A percentile compares a stretch with the other conserved stretches of the same genome.
Conservation (phyloP, 257 asterid species). For the Rehmannia glutinosa region DNA sequence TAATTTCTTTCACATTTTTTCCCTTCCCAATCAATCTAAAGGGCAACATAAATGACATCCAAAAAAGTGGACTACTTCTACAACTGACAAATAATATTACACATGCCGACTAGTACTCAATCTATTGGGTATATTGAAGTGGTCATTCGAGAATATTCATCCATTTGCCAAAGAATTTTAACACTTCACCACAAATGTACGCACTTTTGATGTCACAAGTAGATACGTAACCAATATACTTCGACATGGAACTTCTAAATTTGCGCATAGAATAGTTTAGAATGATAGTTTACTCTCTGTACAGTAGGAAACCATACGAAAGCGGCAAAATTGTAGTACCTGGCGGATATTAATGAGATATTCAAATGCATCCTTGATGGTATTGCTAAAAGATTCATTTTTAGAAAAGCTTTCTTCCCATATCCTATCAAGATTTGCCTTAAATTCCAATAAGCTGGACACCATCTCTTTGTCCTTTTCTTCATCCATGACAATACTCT, state of each 20-base stretch:
- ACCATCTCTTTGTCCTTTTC: conserved; percentile 99
- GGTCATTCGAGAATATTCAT: no score
- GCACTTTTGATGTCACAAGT: neutral
- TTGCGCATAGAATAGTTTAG: neutral
- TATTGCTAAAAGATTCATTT: conserved; percentile 87
- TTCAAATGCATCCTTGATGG: conserved; percentile 95
- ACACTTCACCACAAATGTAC: no score
- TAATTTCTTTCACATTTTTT: no score
- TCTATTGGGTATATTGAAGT: no score
- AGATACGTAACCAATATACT: neutral
- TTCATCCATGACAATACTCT: conserved; percentile 84
- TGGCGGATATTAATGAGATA: conserved; percentile 92
- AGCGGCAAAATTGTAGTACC: conserved; percentile 38
- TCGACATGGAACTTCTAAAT: neutral
- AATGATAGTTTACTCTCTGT: neutral
- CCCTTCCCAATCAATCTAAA: no score
- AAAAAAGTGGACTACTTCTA: no score
- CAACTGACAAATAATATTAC: no score
- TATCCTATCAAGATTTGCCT: conserved; percentile 78
- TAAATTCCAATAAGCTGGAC: conserved; percentile 76
- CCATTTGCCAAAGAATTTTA: no score
- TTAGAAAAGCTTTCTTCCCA: conserved; percentile 88
- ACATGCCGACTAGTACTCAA: no score
- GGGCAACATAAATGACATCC: no score
- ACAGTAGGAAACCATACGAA: neutral